Evolutionary conservation across 352 stramenopile species (phyloP).

Genomic region (Phytophthora pini): DNA sequence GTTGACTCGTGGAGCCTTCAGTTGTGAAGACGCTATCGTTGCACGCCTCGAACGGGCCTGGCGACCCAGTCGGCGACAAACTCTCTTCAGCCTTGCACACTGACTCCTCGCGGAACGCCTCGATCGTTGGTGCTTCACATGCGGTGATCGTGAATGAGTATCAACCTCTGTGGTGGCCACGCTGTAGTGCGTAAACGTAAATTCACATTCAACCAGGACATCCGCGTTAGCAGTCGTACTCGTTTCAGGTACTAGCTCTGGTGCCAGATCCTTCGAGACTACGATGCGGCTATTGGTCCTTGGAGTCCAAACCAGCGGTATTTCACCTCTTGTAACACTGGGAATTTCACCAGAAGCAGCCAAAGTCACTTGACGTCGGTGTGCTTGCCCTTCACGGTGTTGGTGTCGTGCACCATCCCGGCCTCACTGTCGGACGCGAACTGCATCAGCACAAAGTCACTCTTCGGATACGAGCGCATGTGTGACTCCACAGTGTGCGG

Average conservation of each 20-base stretch:
- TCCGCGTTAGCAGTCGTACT: slow-evolving; percentile 11
- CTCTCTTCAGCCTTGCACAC: slow-evolving; percentile 23
- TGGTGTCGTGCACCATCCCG: background rate
- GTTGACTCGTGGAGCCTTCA: background rate
- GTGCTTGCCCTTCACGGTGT: slow-evolving; percentile 30
- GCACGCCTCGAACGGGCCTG: slow-evolving; percentile 22
- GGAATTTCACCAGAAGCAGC: slow-evolving; percentile 2
- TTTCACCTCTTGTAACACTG: background rate
- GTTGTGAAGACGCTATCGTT: slow-evolving; percentile 17
- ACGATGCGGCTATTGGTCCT: background rate
- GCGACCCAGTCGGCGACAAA: background rate
- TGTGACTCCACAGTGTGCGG: slow-evolving; percentile 8
- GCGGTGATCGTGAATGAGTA: slow-evolving; percentile 21
- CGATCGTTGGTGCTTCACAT: slow-evolving; percentile 9
- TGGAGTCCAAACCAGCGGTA: slow-evolving; percentile 1
- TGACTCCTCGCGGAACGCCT: slow-evolving; percentile 1
- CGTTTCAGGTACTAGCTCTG: slow-evolving; percentile 17
- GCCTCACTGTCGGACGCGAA: slow-evolving; percentile 27
- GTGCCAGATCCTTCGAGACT: slow-evolving; percentile 19
- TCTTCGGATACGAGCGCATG: slow-evolving; percentile 30
- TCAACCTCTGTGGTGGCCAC: slow-evolving; percentile 3
- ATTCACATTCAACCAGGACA: slow-evolving; percentile 17
- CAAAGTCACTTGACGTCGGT: slow-evolving; percentile 35
- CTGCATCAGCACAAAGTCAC: slow-evolving; percentile 27
- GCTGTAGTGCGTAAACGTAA: slow-evolving; percentile 26